Base-by-base conservation (phyloP, 305 asterid genomes). In the Striga hermonthica region DNA sequence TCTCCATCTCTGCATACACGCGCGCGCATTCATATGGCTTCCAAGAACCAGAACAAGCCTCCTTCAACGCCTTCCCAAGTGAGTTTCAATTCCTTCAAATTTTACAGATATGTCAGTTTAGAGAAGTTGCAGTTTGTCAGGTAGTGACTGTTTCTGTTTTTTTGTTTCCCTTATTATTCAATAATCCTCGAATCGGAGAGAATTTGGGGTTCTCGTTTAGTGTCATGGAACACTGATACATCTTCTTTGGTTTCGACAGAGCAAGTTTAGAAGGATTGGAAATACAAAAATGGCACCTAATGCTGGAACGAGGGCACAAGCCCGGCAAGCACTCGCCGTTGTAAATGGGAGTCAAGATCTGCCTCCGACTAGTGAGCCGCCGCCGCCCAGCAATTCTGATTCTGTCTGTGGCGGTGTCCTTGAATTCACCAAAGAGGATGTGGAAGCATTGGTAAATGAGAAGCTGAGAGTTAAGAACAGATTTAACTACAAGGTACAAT, bases 281-380 rank as follows among this genome's bases (percentile, higher is more conserved):
- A 79, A 62, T 66, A 44, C 82, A 9, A 86, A 74, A 75, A 83
- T 90, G 91, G 84, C 87, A 11, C 83, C 89, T 22, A 76, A 65
- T 49, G 62, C 77, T 13, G 77, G 75, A 64, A 45, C 84, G 12
- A 78, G 89, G 65, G 44, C 76, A 3, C 78, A 77, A 40, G 71
- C 72, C 38, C 78, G 98, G 59, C 94, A 84, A 63, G 99, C 95
- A 12, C 80, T 94, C 71, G 69, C 91, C 4, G 90, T 86, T 57
- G 86, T 93, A 4, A 94, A 91, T 70, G 95, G 87, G 41, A 77
- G 87, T 59, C 96, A 81, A 77, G 95, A 91, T 81, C 87, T 70
- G 78, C 82, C 85, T 53, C 84, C 75, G 0, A 62, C 73, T 3
- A 79, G 81, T 74, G 93, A 85, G 55, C 96, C 91, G 2, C 85